Conservation (phyloP, 2,329 filamentous ascomycete species). For the Byssochlamys sp. region DNA sequence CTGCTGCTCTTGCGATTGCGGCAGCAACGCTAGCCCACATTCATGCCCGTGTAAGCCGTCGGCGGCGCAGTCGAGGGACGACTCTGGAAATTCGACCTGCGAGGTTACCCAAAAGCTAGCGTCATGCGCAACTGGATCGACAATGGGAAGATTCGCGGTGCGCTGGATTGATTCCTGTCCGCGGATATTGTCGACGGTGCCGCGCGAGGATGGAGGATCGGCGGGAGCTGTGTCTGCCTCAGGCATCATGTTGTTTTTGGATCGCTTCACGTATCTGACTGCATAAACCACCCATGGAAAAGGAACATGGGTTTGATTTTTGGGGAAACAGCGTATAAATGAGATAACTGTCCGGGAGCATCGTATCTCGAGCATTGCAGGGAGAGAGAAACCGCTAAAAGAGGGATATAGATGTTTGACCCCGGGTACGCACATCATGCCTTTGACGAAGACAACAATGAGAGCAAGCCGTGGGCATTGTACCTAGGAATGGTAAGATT, state of each 20-base stretch:
- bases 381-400: constrained; percentile 11
- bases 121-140: background rate
- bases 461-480: constrained; percentile 38
- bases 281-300: background rate
- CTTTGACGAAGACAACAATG: constrained; percentile 19
- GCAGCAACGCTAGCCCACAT: constrained; percentile 8
- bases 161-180: background rate
- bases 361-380: constrained; percentile 19
- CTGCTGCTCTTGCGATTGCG: constrained; percentile 9
- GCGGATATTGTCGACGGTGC: background rate
- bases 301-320: background rate
- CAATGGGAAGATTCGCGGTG: background rate
- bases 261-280: background rate
- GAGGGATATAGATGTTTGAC: constrained; percentile 28
- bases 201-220: background rate
- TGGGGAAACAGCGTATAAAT: background rate
- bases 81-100: background rate
- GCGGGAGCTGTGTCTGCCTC: background rate
- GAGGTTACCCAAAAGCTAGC: background rate
- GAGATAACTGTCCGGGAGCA: constrained; percentile 14
- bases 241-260: background rate
- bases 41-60: constrained; percentile 15
- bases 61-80: constrained; percentile 4
- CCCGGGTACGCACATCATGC: constrained; percentile 11
- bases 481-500: constrained; percentile 38